phyloP scores from a whole-genome alignment of 1,284 basidiomycete species.

The Cryptococcus deneoformans region DNA sequence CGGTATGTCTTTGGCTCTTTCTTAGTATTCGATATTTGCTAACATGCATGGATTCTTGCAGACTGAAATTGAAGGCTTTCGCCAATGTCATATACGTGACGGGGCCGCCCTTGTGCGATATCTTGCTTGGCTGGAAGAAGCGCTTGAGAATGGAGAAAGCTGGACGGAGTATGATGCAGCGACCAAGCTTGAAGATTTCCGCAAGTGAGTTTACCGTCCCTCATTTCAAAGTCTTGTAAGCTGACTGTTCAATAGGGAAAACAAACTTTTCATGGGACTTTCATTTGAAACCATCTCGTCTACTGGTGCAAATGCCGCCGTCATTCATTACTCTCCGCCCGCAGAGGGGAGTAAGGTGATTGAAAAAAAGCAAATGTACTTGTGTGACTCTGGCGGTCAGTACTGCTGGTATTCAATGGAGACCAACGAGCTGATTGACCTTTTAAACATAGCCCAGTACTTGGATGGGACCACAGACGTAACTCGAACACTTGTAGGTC shows the following conservation, averaged over 20 bases:
- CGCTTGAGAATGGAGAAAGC: slow-evolving; percentile 62
- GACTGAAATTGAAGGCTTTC: slow-evolving; percentile 84
- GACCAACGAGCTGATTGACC: not conserved
- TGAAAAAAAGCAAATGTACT: slow-evolving; percentile 75
- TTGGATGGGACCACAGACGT: slow-evolving; percentile 90
- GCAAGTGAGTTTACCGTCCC: slow-evolving; percentile 60
- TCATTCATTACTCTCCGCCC: slow-evolving; percentile 90
- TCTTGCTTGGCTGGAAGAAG: slow-evolving; percentile 93
- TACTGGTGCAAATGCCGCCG: slow-evolving; percentile 81
- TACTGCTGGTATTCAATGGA: slow-evolving; percentile 31
- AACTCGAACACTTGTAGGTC: slow-evolving; percentile 75
- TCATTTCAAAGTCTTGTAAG: not conserved
- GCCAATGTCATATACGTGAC: slow-evolving; percentile 84
- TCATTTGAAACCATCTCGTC: slow-evolving; percentile 94
- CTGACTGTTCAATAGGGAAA: slow-evolving; percentile 47
- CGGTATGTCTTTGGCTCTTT: slow-evolving; percentile 25
- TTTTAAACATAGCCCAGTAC: slow-evolving; percentile 64
- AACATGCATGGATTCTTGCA: slow-evolving; percentile 2
- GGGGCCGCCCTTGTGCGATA: slow-evolving; percentile 81
- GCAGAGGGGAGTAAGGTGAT: slow-evolving; percentile 71
- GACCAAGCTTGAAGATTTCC: slow-evolving; percentile 70
- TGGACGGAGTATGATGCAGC: slow-evolving; percentile 81
- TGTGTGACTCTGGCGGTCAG: slow-evolving; percentile 96
- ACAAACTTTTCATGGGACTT: slow-evolving; percentile 78
- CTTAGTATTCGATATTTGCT: not conserved